phyloP scores from a whole-genome alignment of 495 filamentous ascomycete species.

The Symbiotaphrina buchneri region DNA sequence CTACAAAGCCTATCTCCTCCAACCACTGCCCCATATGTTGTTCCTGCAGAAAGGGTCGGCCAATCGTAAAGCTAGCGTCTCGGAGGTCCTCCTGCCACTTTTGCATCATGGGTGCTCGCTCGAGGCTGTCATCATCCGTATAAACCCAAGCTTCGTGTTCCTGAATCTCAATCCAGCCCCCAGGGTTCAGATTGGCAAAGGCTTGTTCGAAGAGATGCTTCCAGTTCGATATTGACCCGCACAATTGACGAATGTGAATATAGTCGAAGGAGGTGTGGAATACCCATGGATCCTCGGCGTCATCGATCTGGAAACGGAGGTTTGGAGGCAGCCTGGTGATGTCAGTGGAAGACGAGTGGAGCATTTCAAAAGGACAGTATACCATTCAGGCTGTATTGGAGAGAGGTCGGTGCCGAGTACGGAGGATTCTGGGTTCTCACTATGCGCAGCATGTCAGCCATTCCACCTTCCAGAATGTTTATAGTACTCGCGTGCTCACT shows the following conservation, averaged over 20 bases:
- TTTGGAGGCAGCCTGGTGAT: conserved; percentile 6
- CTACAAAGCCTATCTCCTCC: too few relatives aligned
- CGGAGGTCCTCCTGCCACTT: too few relatives aligned
- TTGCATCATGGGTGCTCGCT: too few relatives aligned
- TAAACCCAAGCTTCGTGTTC: conserved; percentile 22
- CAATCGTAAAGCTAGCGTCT: too few relatives aligned
- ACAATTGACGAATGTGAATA: conserved; percentile 35
- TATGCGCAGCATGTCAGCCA: background rate
- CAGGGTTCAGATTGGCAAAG: conserved; percentile 26
- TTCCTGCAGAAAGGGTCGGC: too few relatives aligned
- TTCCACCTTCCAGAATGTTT: background rate
- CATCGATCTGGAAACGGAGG: conserved; percentile 4
- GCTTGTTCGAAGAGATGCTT: conserved; percentile 23
- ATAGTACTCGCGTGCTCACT: background rate
- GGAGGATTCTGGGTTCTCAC: background rate
- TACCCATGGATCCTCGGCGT: conserved; percentile 3
- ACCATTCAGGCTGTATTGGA: conserved; percentile 1
- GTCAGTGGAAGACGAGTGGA: conserved; percentile 9
- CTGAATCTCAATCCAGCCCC: conserved; percentile 37
- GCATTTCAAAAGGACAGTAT: background rate
- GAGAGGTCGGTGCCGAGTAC: conserved; percentile 4
- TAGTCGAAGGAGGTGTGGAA: conserved; percentile 26
- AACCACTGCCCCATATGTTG: too few relatives aligned
- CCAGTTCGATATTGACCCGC: conserved; percentile 34
- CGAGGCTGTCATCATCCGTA: too few relatives aligned